phyloP scores from a whole-genome alignment of 75 land plant species.

The Picea glauca region DNA sequence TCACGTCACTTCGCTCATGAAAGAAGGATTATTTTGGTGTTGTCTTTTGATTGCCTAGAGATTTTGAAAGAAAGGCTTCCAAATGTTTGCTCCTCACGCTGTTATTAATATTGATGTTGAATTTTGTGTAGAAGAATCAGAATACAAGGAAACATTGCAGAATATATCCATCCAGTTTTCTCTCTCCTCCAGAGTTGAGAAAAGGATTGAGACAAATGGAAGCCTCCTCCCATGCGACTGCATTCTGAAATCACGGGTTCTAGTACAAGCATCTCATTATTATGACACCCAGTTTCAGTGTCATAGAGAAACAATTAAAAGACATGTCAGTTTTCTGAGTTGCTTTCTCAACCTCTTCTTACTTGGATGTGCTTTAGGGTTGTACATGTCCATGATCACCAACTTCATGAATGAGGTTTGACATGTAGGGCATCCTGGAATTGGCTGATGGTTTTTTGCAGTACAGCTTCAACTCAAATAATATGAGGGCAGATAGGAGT shows the following conservation, averaged over 20 bases:
- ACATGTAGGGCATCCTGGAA: slow-evolving; percentile 8
- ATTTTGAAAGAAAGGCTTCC: background rate
- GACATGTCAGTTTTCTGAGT: background rate
- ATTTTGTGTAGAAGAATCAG: slow-evolving; percentile 6
- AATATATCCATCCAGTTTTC: background rate
- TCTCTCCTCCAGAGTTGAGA: background rate
- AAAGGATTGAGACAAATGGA: background rate
- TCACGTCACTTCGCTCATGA: background rate
- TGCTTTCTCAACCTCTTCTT: slow-evolving; percentile 2
- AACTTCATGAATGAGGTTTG: slow-evolving; percentile 10
- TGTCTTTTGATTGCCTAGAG: slow-evolving; percentile 2
- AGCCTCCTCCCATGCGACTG: background rate
- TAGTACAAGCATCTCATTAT: background rate
- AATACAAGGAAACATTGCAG: background rate
- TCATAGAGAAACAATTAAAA: background rate
- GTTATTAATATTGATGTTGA: background rate
- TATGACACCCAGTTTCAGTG: slow-evolving; percentile 1
- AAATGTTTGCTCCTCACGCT: background rate
- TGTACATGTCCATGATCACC: slow-evolving; percentile 6
- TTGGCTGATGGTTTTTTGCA: slow-evolving; percentile 1
- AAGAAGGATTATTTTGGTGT: background rate
- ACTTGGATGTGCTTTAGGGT: slow-evolving; percentile 11
- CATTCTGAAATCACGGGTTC: slow-evolving; percentile 1
- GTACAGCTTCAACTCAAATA: background rate
- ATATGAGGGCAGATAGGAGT: slow-evolving; percentile 8